Conservation (phyloP, 768 basidiomycete species). For the Russula abietina region DNA sequence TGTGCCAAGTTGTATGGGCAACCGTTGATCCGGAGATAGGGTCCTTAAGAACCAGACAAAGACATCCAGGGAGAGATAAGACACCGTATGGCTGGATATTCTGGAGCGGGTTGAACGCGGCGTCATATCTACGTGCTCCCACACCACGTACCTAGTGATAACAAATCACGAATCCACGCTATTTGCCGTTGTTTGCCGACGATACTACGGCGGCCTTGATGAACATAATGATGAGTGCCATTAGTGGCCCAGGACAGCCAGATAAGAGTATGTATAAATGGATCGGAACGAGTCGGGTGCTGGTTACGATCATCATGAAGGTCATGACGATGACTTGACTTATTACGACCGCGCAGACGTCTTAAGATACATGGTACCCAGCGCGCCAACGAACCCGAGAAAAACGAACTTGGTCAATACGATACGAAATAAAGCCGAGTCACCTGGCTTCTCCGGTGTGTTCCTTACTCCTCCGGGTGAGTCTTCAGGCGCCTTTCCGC, state of each 20-base stretch:
- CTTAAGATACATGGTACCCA: not conserved
- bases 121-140: not conserved
- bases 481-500: not conserved
- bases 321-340: not conserved
- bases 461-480: not conserved
- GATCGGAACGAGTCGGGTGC: not conserved
- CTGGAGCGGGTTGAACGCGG: not conserved
- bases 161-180: not conserved
- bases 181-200: not conserved
- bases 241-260: not conserved
- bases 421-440: not conserved
- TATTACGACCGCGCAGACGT: not conserved
- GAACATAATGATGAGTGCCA: not conserved
- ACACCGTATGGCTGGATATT: not conserved
- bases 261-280: not conserved
- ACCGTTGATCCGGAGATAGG: not conserved
- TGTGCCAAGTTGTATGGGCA: not conserved
- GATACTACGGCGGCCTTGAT: not conserved
- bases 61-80: not conserved
- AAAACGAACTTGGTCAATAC: not conserved
- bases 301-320: not conserved
- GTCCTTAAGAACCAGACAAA: not conserved
- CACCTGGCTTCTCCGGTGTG: not conserved
- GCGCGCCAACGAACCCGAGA: not conserved
- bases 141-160: not conserved